Base-by-base conservation (phyloP, 148 eudicot species). In the Amaranthus palmeri region DNA sequence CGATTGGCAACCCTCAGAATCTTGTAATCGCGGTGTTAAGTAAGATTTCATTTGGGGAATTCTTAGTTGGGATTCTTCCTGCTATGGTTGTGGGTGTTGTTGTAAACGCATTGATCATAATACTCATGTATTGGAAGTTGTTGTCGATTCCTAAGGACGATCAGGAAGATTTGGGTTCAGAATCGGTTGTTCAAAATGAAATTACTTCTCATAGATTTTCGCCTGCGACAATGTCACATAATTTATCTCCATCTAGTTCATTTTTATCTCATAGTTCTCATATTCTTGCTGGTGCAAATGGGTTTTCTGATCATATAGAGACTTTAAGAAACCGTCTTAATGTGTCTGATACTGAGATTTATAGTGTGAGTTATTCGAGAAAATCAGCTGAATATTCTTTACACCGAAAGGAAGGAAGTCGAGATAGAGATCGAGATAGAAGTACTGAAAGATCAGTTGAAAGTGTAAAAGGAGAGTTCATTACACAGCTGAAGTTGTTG, bases 61-160 rank as follows among this genome's bases (percentile, higher is more conserved):
- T 84, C 60, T 67, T 84, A 47, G 47, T 73, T 10, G 84, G 82
- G n/a, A 57, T 81, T 41, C 47, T 78, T 50, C 86, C 84, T 2
- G 86, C 86, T 8, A 73, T 86, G 87, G 65, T 86, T 3, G 83
- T 83, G 42, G 96, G 96, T 4, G 80, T 87, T 45, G 12, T 76
- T 14, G 80, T 81, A 12, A 90, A 90, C 55, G 77, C 84, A 6
- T 45, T 75, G 66, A 72, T 90, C 57, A 83, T 90, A 12, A 65
- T 90, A 60, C 77, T 77, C 45, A 85, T 91, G 91, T 89, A 80
- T 56, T 91, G 97, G 98, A 89, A 83, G 73, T 63, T 86, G 67
- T 81, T 95, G 73, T 91, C 97, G n/a, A 77, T 70, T 78, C 81
- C 80, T 9, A 88, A 90, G 81, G 97, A 92, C 36, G 83, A 25